Conservation (phyloP, 2,329 filamentous ascomycete genomes). For the Talaromyces amestolkiae region DNA sequence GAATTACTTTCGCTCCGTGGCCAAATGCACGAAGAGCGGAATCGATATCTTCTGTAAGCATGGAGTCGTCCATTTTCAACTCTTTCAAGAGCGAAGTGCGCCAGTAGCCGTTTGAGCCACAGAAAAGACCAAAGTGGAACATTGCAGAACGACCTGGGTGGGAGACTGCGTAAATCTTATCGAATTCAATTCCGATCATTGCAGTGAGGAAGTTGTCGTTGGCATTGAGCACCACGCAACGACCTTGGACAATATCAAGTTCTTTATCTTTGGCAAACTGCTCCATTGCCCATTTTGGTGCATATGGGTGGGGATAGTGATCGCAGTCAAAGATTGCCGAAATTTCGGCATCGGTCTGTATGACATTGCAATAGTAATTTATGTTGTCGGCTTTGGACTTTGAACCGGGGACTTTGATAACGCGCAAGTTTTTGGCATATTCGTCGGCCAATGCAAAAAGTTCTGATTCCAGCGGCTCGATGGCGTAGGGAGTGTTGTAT, state of each 20-base stretch:
- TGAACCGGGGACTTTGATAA: slow-evolving; percentile 50
- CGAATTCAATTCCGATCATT: slow-evolving; percentile 52
- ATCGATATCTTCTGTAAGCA: slow-evolving; percentile 53
- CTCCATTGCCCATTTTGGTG: slow-evolving; percentile 50
- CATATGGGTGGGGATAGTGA: slow-evolving; percentile 52
- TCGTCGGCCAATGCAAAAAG: slow-evolving; percentile 38
- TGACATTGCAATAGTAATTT: slow-evolving; percentile 48
- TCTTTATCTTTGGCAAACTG: slow-evolving; percentile 44
- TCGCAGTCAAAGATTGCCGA: slow-evolving; percentile 53
- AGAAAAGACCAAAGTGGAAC: slow-evolving; percentile 51
- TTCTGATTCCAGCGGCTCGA: slow-evolving; percentile 47
- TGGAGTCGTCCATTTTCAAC: slow-evolving; percentile 51
- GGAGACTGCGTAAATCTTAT: slow-evolving; percentile 53
- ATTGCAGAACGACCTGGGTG: slow-evolving; percentile 49
- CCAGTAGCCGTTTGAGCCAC: slow-evolving; percentile 52
- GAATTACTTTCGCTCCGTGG: slow-evolving; percentile 44
- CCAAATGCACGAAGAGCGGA: slow-evolving; percentile 49
- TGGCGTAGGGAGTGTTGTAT: slow-evolving; percentile 50
- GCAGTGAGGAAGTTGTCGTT: slow-evolving; percentile 44
- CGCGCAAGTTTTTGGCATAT: slow-evolving; percentile 40
- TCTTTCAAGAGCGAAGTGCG: slow-evolving; percentile 43
- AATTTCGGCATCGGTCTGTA: slow-evolving; percentile 44
- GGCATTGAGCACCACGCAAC: slow-evolving; percentile 51
- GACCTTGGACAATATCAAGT: slow-evolving; percentile 51
- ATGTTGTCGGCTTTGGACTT: slow-evolving; percentile 53